Evolutionary conservation across 1,284 basidiomycete genomes (phyloP).

Genomic region (Phylloporus sp.): DNA sequence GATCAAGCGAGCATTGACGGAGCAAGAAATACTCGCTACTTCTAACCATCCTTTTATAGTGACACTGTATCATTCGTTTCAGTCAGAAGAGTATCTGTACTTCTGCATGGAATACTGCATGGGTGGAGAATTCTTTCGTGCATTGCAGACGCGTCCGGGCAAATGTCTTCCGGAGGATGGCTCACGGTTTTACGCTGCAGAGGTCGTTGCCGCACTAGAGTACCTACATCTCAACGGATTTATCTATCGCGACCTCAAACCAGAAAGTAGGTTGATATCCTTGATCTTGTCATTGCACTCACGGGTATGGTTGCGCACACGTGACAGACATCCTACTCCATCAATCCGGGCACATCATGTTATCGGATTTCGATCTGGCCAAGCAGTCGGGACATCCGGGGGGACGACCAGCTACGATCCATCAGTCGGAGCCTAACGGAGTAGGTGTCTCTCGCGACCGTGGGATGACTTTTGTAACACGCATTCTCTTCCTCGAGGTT

Average conservation of each 20-base stretch:
- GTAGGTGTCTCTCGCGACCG: constrained; percentile 51
- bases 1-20: constrained; percentile 95
- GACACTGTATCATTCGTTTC: constrained; percentile 96
- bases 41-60: constrained; percentile 99
- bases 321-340: constrained; percentile 93
- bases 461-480: constrained; percentile 24
- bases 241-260: constrained; percentile 99
- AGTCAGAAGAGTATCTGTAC: constrained; percentile 96
- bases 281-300: constrained; percentile 6
- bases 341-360: constrained; percentile 98
- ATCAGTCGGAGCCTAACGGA: constrained; percentile 88
- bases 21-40: constrained; percentile 95
- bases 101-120: constrained; percentile 99
- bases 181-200: constrained; percentile 97
- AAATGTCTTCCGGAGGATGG: constrained; percentile 97
- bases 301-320: constrained; percentile 16
- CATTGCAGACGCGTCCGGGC: constrained; percentile 91
- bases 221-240: constrained; percentile 99
- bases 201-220: constrained; percentile 97
- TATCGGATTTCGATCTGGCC: constrained; percentile 98
- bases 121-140: constrained; percentile 99
- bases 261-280: constrained; percentile 82
- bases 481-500: constrained; percentile 53
- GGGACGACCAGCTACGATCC: constrained; percentile 90
- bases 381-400: constrained; percentile 91